Evolutionary conservation across 129 eudicot species (phyloP), one percentile per base, ranked within the genome.

Genomic region (Flaveria robusta): DNA sequence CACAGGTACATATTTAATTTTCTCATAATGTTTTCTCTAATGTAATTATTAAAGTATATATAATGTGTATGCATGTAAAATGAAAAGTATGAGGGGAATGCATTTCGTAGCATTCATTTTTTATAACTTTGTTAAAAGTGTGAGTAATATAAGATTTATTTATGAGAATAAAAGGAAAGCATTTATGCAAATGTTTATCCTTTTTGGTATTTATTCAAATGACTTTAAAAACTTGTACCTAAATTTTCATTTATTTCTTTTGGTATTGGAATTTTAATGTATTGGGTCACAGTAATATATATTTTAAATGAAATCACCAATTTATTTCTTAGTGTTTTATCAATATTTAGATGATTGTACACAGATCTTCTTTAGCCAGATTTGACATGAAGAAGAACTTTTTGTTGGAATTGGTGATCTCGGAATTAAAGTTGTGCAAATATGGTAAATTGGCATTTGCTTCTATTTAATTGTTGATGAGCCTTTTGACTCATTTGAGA

Each of bases 1-100:
- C 80, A 62, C 49, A 65, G 83, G 90, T 83, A 83, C 46, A n/a
- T 12, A 19, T 9, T 27, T 16, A 16, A 51, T 15, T 51, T 50
- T n/a, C 9, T 51, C 58, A n/a, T 16, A 4, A 52, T 42, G 46
- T 3, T 52, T n/a, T 52, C 23, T 52, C 59, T 16, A 18, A 1
- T 7, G 9, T 52, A 52, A 52, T 9, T 18, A 16, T 51, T 15
- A 42, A 42, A 7, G 5, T 1, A n/a, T 5, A n/a, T 5, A 52
- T 5, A n/a, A 31, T 31, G 7, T 31, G 37, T 31, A 31, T 27
- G 31, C 4, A 31, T 31, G 37, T 31, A 4, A 4, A 31, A 31
- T 31, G 0, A 4, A 31, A 31, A 31, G 7, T 5, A 31, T 5
- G 37, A 31, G 37, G 34, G 37, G 37, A 4, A 4, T 31, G 37